Conservation (phyloP, 176 grass and related monocot species). For the Hyparrhenia diplandra region DNA sequence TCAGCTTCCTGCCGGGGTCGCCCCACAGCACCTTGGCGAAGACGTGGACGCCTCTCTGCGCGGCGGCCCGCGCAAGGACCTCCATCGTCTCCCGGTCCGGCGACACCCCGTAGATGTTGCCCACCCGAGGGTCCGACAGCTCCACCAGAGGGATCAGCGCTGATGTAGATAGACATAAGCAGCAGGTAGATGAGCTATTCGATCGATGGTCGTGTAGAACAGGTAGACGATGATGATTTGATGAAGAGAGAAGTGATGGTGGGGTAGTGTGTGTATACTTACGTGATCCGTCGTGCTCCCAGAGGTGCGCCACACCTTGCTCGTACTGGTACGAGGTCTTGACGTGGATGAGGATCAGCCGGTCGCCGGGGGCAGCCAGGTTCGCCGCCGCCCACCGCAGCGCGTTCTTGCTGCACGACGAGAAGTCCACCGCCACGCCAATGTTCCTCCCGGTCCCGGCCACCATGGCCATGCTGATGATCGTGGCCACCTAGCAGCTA, state of each 20-base stretch:
- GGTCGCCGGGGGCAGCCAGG: slow-evolving; percentile 34
- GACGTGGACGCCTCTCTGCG: slow-evolving; percentile 33
- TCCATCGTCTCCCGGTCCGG: slow-evolving; percentile 50
- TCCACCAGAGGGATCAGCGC: slow-evolving; percentile 55
- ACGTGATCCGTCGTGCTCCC: slow-evolving; percentile 58
- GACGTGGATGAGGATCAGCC: slow-evolving; percentile 48
- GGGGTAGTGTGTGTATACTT: background rate
- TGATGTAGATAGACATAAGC: background rate
- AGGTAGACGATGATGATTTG: too few species aligned
- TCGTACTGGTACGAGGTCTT: slow-evolving; percentile 43
- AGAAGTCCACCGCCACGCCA: slow-evolving; percentile 53
- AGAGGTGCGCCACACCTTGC: slow-evolving; percentile 45
- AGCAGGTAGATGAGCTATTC: background rate
- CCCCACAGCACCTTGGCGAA: slow-evolving; percentile 60
- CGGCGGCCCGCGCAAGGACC: slow-evolving; percentile 32
- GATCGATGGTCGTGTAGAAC: too few species aligned
- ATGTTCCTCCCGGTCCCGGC: background rate
- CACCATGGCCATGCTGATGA: background rate
- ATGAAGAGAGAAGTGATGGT: background rate
- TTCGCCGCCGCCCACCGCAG: slow-evolving; percentile 37
- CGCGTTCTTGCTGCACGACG: slow-evolving; percentile 39
- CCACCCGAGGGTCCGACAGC: slow-evolving; percentile 30
- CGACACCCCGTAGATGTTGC: slow-evolving; percentile 42
- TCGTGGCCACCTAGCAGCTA: too few species aligned
- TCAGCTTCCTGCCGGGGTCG: slow-evolving; percentile 41